These are phyloP conservation scores for Laguncularia racemosa DNA, from an alignment of 345 rosid species.

Conservation along the genomic window DNA sequence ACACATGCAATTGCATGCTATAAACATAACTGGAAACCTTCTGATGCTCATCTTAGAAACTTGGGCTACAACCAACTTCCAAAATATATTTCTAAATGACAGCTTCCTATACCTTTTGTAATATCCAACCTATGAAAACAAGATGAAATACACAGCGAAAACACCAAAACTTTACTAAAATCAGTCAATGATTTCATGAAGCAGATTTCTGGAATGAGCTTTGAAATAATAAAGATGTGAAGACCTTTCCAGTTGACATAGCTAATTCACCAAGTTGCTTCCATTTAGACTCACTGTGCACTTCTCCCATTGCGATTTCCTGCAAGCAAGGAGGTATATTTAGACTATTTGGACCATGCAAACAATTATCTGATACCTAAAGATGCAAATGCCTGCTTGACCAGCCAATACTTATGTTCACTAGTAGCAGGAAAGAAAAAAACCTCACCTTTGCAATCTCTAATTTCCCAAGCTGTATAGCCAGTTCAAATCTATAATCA, in stretches of 20 bases:
- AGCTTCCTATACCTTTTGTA: too few relatives aligned
- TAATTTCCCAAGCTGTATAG: constrained; percentile 89
- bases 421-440: too few relatives aligned
- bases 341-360: not conserved
- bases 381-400: not conserved
- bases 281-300: constrained; percentile 91
- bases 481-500: constrained; percentile 92
- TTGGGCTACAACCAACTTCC: too few relatives aligned
- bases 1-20: too few relatives aligned
- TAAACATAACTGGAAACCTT: too few relatives aligned
- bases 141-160: too few relatives aligned
- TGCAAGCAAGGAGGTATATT: constrained; percentile 18
- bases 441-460: constrained; percentile 79
- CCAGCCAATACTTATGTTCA: too few relatives aligned
- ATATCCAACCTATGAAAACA: too few relatives aligned
- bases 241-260: constrained; percentile 92
- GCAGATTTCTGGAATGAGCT: not conserved
- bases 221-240: constrained; percentile 1
- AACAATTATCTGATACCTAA: not conserved
- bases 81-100: too few relatives aligned
- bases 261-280: constrained; percentile 97
- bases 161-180: too few relatives aligned
- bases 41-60: too few relatives aligned
- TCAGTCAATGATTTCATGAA: too few relatives aligned
- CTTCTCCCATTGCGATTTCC: constrained; percentile 87